A percentile compares a stretch with the other conserved stretches of the same genome.
Evolutionary conservation across 2,329 filamentous ascomycete genomes (phyloP).

Genomic region (Calonectria pauciramosa): DNA sequence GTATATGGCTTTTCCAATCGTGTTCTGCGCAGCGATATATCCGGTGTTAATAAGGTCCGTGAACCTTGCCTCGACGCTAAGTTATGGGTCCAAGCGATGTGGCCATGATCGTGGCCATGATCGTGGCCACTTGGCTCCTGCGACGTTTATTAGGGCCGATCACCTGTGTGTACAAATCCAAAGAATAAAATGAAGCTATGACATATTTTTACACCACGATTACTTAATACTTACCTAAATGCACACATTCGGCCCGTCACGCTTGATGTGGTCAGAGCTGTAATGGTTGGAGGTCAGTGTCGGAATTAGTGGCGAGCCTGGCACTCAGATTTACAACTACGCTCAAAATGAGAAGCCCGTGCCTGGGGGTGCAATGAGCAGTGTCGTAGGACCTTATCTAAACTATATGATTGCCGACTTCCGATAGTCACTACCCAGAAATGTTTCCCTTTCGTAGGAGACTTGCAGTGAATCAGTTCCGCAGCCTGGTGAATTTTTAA

Average conservation of each 20-base stretch:
- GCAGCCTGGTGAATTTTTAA: background rate
- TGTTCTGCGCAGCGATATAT: background rate
- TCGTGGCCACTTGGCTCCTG: background rate
- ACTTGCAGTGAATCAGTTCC: background rate
- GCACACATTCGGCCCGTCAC: background rate
- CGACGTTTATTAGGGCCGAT: background rate
- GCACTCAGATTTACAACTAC: background rate
- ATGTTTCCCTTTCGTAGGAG: background rate
- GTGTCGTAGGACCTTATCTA: background rate
- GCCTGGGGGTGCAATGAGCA: constrained; percentile 16
- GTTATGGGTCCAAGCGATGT: background rate
- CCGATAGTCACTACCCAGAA: background rate
- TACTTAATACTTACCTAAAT: background rate
- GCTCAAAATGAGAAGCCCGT: background rate
- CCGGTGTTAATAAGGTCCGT: background rate
- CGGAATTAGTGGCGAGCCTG: background rate
- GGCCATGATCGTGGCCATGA: background rate
- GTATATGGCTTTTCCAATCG: constrained; percentile 12
- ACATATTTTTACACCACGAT: background rate
- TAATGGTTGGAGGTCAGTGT: background rate
- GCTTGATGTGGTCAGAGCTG: background rate
- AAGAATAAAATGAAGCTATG: background rate
- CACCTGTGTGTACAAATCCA: background rate
- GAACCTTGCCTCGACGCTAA: background rate
- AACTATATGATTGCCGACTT: background rate